Evolutionary conservation across 345 rosid genomes (phyloP), one percentile per base, ranked within the genome.

Genomic region (Odontarrhena argentea): DNA sequence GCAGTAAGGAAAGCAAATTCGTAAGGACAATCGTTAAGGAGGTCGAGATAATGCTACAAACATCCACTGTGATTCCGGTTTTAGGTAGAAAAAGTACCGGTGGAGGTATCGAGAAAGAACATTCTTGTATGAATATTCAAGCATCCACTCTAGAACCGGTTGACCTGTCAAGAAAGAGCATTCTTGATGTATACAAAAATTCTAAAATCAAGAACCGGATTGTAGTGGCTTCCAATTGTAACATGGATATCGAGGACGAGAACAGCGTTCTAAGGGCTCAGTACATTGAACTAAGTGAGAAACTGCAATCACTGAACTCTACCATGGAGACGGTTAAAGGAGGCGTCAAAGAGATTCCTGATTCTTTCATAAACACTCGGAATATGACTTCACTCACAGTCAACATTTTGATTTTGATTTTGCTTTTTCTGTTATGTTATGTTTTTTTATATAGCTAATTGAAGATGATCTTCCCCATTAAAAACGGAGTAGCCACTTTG

Each of bases 181-280:
- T 47, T 3, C 30, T 88, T n/a, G 75, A 77, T 84, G 81, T 63
- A 49, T 9, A 75, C n/a, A n/a, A 79, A 44, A 88, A 60, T 49
- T 26, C 35, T 6, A 73, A 55, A 36, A 9, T 83, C 25, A 50
- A 28, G 28, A 67, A 76, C 36, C 40, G 30, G 4, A 77, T 84
- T 43, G 55, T 64, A 3, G 61, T 52, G 1, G 18, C 60, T 25
- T 8, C 55, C 4, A 78, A 76, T 34, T 70, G 74, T 58, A 73
- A 47, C 56, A 24, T 6, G 8, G 80, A 82, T 38, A 67, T 83
- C 51, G 82, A 86, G 8, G 63, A 84, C 4, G 74, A 78, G 32
- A 88, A 84, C 68, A 73, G 77, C 36, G 77, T 84, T 3, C 47
- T 88, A 65, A 78, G 85, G 79, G 85, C 84, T 48, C 85, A 80